Conservation (phyloP, 257 asterid genomes). For the Handroanthus guayacan region DNA sequence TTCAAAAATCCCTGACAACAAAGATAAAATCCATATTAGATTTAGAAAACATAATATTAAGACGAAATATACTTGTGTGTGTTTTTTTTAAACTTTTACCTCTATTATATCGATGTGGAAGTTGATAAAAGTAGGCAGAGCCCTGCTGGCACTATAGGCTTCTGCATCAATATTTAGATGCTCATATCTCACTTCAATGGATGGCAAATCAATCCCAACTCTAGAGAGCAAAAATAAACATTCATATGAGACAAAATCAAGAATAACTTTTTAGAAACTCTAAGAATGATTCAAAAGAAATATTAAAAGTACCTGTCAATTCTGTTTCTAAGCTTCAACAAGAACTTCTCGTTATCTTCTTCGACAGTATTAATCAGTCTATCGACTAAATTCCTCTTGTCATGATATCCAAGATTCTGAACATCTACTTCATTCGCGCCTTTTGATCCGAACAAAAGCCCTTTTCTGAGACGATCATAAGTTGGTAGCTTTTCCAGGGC, state of each 20-base stretch:
- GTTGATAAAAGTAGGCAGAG: slow-evolving; percentile 61
- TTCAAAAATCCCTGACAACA: slow-evolving; percentile 29
- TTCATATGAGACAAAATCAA: not conserved
- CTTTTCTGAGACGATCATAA: slow-evolving; percentile 66
- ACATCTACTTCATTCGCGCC: slow-evolving; percentile 65
- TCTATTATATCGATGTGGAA: slow-evolving; percentile 54
- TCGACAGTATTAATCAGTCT: slow-evolving; percentile 56
- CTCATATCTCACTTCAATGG: slow-evolving; percentile 76
- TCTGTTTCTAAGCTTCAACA: slow-evolving; percentile 63
- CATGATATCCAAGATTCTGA: slow-evolving; percentile 52
- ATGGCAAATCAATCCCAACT: slow-evolving; percentile 73
- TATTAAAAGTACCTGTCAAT: slow-evolving; percentile 56
- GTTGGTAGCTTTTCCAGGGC: slow-evolving; percentile 74
- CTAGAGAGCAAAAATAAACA: slow-evolving; percentile 38
- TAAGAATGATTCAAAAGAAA: not conserved
- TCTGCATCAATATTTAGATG: slow-evolving; percentile 65
- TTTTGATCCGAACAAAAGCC: too few species aligned
- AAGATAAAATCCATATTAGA: not conserved
- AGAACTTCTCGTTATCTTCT: slow-evolving; percentile 68
- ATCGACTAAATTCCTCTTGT: slow-evolving; percentile 53
- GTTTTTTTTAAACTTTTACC: too few species aligned
- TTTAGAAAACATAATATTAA: not conserved
- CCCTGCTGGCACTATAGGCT: slow-evolving; percentile 59
- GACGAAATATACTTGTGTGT: too few species aligned
- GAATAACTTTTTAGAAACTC: not conserved